Evolutionary conservation across 192 early-diverging fungal species (phyloP).

Genomic region (Coemansia umbellata): DNA sequence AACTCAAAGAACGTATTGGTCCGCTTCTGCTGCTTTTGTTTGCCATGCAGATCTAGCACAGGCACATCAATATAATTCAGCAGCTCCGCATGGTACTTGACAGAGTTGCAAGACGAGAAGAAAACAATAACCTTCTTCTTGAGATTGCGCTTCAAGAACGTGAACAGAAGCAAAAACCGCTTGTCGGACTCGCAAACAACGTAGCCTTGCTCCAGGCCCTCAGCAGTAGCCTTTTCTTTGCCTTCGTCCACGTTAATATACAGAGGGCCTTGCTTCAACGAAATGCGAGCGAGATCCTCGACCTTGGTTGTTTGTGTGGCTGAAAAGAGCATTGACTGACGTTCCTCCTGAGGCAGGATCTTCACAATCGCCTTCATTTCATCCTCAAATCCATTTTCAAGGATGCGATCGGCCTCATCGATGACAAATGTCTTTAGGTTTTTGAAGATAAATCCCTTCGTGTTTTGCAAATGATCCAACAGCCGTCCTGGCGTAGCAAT

Average conservation of each 20-base stretch:
- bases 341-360: constrained; percentile 78
- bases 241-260: constrained; percentile 99
- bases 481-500: constrained; percentile 96
- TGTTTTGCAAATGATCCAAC: constrained; percentile 98
- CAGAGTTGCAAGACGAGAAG: constrained; percentile 95
- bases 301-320: constrained; percentile 99
- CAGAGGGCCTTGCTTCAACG: constrained; percentile 89
- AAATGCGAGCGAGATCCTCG: constrained; percentile 96
- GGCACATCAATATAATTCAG: constrained; percentile 99
- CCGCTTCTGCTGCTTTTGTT: constrained; percentile 97
- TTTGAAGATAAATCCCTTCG: constrained; percentile 91
- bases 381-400: constrained; percentile 97
- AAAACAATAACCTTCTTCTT: constrained; percentile 99
- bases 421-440: constrained; percentile 92
- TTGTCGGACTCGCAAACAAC: constrained; percentile 90
- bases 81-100: constrained; percentile 96
- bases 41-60: constrained; percentile 94
- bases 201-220: constrained; percentile 97
- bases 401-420: constrained; percentile 97
- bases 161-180: constrained; percentile 95
- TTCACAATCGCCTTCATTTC: constrained; percentile 99
- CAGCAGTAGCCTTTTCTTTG: constrained; percentile 92
- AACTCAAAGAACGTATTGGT: constrained; percentile 99
- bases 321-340: constrained; percentile 98
- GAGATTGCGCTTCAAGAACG: constrained; percentile 95